Evolutionary conservation across 2,329 filamentous ascomycete species (phyloP).

Genomic region (Magnaporthiopsis poae): DNA sequence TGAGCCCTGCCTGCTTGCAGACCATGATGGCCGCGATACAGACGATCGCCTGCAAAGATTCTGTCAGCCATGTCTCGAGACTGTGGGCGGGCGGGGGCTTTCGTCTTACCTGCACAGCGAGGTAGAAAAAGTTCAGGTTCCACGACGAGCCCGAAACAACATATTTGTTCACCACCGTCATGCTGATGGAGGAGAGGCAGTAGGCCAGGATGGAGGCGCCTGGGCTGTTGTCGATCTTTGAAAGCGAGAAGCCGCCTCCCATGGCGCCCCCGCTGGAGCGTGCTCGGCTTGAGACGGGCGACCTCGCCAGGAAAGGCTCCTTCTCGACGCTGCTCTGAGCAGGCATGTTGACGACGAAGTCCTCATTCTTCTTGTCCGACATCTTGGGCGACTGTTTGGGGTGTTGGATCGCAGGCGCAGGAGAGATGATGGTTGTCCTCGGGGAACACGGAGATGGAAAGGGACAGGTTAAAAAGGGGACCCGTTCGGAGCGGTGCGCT

Average conservation of each 20-base stretch:
- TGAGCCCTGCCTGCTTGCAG: slow-evolving; percentile 72
- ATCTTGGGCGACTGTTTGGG: slow-evolving; percentile 37
- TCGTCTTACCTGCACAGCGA: slow-evolving; percentile 75
- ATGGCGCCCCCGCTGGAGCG: slow-evolving; percentile 16
- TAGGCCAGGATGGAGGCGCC: slow-evolving; percentile 76
- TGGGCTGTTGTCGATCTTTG: slow-evolving; percentile 62
- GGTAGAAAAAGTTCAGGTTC: slow-evolving; percentile 93
- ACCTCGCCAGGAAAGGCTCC: slow-evolving; percentile 38
- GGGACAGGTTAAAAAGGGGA: slow-evolving; percentile 9
- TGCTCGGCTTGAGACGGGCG: slow-evolving; percentile 24
- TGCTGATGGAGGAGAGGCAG: slow-evolving; percentile 91
- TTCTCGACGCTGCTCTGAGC: slow-evolving; percentile 47
- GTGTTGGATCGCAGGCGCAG: neutral
- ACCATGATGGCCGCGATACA: slow-evolving; percentile 75
- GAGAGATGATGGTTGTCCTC: neutral
- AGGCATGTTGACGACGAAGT: slow-evolving; percentile 62
- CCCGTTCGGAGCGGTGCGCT: slow-evolving; percentile 5
- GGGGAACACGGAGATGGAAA: neutral
- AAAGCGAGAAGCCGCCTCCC: slow-evolving; percentile 23
- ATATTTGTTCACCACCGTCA: slow-evolving; percentile 99
- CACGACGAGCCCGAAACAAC: slow-evolving; percentile 83
- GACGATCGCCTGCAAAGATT: slow-evolving; percentile 60
- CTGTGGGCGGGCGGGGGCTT: too few relatives aligned
- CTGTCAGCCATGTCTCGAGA: slow-evolving; percentile 9
- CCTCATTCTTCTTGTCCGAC: slow-evolving; percentile 84